These are phyloP conservation scores for Daldinia vernicosa DNA, from an alignment of 495 filamentous ascomycete genomes.

Conservation along the genomic window DNA sequence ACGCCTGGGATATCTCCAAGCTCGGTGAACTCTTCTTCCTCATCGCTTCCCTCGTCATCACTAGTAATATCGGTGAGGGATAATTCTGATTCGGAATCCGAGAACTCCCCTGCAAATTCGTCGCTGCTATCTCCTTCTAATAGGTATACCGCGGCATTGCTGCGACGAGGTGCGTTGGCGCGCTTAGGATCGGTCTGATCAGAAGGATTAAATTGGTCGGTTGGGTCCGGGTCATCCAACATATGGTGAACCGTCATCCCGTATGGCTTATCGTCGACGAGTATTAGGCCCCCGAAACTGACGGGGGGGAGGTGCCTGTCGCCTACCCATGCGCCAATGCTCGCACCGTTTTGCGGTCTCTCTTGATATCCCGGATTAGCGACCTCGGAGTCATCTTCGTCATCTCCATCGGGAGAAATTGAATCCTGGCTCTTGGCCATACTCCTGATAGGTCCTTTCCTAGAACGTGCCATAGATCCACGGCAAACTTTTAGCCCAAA, in stretches of 20 bases:
- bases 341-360: conserved; percentile 83
- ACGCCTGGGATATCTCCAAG: conserved; percentile 87
- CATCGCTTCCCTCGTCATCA: conserved; percentile 51
- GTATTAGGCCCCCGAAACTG: conserved; percentile 85
- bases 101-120: conserved; percentile 59
- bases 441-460: conserved; percentile 53
- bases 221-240: conserved; percentile 81
- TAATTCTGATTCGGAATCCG: conserved; percentile 64
- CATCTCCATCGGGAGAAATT: conserved; percentile 5
- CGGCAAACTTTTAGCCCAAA: conserved; percentile 69
- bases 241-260: conserved; percentile 97
- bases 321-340: conserved; percentile 88
- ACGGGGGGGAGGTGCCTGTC: conserved; percentile 87
- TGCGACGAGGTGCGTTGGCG: conserved; percentile 44
- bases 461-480: conserved; percentile 74
- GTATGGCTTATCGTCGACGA: conserved; percentile 83
- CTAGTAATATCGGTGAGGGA: conserved; percentile 59
- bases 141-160: conserved; percentile 40
- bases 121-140: conserved; percentile 50
- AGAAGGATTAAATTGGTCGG: conserved; percentile 53
- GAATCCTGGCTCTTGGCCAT: conserved; percentile 45
- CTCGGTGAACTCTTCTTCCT: conserved; percentile 60
- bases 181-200: conserved; percentile 44
- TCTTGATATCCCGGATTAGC: conserved; percentile 75
- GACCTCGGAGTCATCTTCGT: conserved; percentile 49